phyloP scores from a whole-genome alignment of 352 stramenopile genomes.

The Phytophthora aleatoria region DNA sequence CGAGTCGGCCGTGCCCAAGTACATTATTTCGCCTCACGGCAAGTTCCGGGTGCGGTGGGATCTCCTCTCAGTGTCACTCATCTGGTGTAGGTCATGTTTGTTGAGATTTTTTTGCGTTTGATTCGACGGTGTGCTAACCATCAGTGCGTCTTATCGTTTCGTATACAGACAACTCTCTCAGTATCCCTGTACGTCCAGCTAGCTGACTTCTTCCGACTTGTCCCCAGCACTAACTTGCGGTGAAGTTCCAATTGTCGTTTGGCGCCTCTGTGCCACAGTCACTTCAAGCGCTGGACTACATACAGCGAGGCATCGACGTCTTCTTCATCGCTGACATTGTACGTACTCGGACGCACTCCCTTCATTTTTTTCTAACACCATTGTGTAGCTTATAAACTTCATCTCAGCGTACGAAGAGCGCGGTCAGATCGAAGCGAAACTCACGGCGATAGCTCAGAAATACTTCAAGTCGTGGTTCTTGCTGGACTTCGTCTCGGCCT shows the following conservation, averaged over 20 bases:
- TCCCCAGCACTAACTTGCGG: background rate
- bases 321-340: constrained; percentile 85
- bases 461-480: constrained; percentile 80
- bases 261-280: constrained; percentile 24
- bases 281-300: constrained; percentile 42
- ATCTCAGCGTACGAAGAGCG: constrained; percentile 68
- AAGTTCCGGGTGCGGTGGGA: constrained; percentile 84
- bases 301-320: constrained; percentile 63
- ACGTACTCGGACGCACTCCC: constrained; percentile 12
- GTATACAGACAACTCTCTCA: constrained; percentile 68
- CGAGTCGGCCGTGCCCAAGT: constrained; percentile 79
- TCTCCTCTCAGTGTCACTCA: constrained; percentile 67
- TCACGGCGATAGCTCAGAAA: constrained; percentile 48
- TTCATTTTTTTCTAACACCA: background rate
- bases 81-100: constrained; percentile 56
- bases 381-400: constrained; percentile 65
- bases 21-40: constrained; percentile 73
- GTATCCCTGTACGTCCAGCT: constrained; percentile 63
- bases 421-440: constrained; percentile 57
- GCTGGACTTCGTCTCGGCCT: constrained; percentile 75
- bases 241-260: constrained; percentile 78
- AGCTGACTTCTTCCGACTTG: background rate
- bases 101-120: background rate
- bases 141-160: background rate
- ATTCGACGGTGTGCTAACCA: background rate